phyloP scores from a whole-genome alignment of 495 filamentous ascomycete genomes.

The Aspergillus avenaceus region DNA sequence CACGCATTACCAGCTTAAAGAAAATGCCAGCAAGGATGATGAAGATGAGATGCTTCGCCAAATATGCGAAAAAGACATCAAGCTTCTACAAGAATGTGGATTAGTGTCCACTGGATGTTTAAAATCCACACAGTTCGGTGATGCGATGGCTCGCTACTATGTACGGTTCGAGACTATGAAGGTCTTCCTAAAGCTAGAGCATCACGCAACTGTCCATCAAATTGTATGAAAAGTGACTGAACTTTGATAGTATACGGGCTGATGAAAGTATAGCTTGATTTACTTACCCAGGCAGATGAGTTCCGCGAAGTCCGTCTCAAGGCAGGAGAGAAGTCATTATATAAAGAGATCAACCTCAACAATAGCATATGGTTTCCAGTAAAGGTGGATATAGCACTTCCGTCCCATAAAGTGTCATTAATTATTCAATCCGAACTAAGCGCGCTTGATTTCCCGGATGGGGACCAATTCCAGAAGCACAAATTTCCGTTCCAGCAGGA shows the following conservation, averaged over 20 bases:
- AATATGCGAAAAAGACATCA: conserved; percentile 79
- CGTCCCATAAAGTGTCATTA: conserved; percentile 82
- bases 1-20: conserved; percentile 67
- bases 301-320: conserved; percentile 76
- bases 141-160: conserved; percentile 92
- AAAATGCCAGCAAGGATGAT: conserved; percentile 46
- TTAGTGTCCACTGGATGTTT: conserved; percentile 55
- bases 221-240: conserved; percentile 56
- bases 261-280: conserved; percentile 51
- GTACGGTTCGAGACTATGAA: conserved; percentile 91
- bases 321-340: conserved; percentile 66
- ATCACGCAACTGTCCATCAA: conserved; percentile 57
- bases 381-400: conserved; percentile 66
- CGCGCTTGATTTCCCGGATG: conserved; percentile 63
- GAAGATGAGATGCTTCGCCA: conserved; percentile 69
- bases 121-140: conserved; percentile 70
- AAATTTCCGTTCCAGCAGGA: conserved; percentile 63
- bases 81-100: conserved; percentile 55
- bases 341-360: conserved; percentile 78
- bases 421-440: conserved; percentile 81
- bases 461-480: conserved; percentile 57
- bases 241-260: conserved; percentile 14
- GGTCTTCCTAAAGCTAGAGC: conserved; percentile 58
- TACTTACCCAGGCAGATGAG: conserved; percentile 68
- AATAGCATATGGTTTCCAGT: conserved; percentile 71